Conservation (phyloP, 441 rosid genomes). For the Corymbia citriodora region DNA sequence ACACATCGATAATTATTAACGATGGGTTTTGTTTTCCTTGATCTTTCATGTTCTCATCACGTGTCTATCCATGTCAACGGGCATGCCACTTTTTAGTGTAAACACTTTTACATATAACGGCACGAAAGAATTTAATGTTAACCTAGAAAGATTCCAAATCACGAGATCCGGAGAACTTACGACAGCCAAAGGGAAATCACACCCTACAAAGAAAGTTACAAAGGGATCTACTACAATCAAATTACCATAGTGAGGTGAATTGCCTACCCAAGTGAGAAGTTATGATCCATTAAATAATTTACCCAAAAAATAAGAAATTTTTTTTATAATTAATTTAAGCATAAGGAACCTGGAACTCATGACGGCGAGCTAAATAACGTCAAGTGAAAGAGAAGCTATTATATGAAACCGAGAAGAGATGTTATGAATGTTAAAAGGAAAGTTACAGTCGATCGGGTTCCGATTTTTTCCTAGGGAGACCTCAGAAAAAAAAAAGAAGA, state of each 20-base stretch:
- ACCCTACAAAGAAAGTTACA: neutral
- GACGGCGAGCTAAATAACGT: neutral
- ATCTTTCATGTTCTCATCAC: no score
- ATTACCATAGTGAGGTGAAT: neutral
- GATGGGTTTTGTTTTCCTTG: no score
- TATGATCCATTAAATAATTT: fast-evolving
- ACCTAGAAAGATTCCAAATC: neutral
- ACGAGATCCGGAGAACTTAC: fast-evolving
- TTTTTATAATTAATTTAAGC: no score
- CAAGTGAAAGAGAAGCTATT: neutral
- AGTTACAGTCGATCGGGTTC: neutral
- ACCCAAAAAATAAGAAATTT: no score
- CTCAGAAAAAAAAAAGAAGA: neutral
- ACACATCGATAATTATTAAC: no score
- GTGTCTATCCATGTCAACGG: no score
- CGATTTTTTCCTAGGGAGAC: neutral
- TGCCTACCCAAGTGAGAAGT: neutral
- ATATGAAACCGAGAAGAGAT: neutral
- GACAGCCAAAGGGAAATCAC: neutral
- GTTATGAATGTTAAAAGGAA: neutral
- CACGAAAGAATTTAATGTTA: neutral
- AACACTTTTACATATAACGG: neutral
- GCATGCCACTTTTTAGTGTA: no score
- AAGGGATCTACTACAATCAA: neutral
- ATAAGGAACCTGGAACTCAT: neutral